Percentiles rank a stretch among this genome's conserved stretches.
These are phyloP conservation scores for Zygoascus bituminiphila DNA, from an alignment of 805 yeast genomes.

Conservation along the genomic window DNA sequence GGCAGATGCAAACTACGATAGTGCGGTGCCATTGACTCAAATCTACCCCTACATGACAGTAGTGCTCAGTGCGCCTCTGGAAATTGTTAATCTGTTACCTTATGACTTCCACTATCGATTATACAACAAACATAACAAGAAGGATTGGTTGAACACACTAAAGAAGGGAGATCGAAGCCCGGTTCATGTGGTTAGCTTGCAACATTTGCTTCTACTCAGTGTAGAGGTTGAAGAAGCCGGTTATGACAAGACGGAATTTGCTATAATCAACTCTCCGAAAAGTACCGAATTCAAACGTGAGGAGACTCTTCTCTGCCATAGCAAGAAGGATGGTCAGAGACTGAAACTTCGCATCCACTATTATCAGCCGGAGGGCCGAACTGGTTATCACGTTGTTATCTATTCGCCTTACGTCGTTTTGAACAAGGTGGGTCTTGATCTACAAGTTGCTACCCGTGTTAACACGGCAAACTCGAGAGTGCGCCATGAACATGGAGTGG, in stretches of 20 bases:
- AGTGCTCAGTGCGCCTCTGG: conserved; percentile 74
- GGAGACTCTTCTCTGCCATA: conserved; percentile 37
- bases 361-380: conserved; percentile 33
- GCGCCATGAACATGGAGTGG: conserved; percentile 19
- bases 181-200: conserved; percentile 71
- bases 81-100: conserved; percentile 78
- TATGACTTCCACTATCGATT: conserved; percentile 67
- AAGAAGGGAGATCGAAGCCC: conserved; percentile 59
- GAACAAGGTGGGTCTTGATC: conserved; percentile 66
- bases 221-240: conserved; percentile 48
- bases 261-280: conserved; percentile 42
- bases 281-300: conserved; percentile 48
- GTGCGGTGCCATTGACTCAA: conserved; percentile 59
- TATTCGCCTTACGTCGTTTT: conserved; percentile 79
- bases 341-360: conserved; percentile 61
- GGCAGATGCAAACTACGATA: conserved; percentile 56
- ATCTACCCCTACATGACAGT: conserved; percentile 81
- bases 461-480: conserved; percentile 43
- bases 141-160: conserved; percentile 58
- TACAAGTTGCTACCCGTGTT: conserved; percentile 46
- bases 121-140: conserved; percentile 62
- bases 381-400: conserved; percentile 54
- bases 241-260: conserved; percentile 59
- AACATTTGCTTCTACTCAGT: conserved; percentile 62
- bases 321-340: conserved; percentile 57